These are phyloP conservation scores for Pleurostoma richardsiae DNA, from an alignment of 2,329 filamentous ascomycete species.

Conservation along the genomic window DNA sequence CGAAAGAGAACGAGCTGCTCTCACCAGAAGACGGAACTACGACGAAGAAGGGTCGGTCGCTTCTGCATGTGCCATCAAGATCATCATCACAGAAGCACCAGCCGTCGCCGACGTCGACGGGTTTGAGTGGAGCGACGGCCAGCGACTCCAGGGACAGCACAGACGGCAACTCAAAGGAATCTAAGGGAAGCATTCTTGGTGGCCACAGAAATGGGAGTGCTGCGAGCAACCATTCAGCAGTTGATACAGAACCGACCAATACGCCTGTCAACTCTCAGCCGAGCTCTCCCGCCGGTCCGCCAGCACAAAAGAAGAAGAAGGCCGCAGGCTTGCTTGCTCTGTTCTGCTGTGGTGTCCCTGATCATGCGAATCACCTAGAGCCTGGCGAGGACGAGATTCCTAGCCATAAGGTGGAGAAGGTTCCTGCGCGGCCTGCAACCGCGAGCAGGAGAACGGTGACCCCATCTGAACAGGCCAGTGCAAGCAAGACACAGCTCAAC, in stretches of 20 bases:
- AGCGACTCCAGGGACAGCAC: constrained; percentile 58
- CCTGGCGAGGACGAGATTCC: constrained; percentile 48
- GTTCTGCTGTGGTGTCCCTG: constrained; percentile 63
- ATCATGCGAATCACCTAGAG: constrained; percentile 49
- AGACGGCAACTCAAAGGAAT: constrained; percentile 60
- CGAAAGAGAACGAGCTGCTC: constrained; percentile 36
- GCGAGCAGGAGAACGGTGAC: constrained; percentile 49
- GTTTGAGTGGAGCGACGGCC: constrained; percentile 54
- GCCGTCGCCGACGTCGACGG: constrained; percentile 53
- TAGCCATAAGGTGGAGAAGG: constrained; percentile 51
- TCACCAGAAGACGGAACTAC: constrained; percentile 34
- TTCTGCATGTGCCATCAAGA: constrained; percentile 56
- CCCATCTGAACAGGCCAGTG: constrained; percentile 41
- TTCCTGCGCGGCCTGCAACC: constrained; percentile 49
- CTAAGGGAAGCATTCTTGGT: constrained; percentile 58
- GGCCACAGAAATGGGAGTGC: constrained; percentile 62
- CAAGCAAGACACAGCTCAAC: constrained; percentile 33
- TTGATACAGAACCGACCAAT: constrained; percentile 46
- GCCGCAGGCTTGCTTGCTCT: constrained; percentile 52
- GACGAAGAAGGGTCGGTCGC: constrained; percentile 44
- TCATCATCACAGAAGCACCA: constrained; percentile 59
- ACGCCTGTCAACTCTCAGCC: constrained; percentile 45
- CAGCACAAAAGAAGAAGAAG: constrained; percentile 49
- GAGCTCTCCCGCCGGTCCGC: constrained; percentile 42
- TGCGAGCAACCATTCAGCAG: constrained; percentile 57